Evolutionary conservation across 1,284 basidiomycete genomes (phyloP).

Genomic region (Butyriboletus pseudospeciosus): DNA sequence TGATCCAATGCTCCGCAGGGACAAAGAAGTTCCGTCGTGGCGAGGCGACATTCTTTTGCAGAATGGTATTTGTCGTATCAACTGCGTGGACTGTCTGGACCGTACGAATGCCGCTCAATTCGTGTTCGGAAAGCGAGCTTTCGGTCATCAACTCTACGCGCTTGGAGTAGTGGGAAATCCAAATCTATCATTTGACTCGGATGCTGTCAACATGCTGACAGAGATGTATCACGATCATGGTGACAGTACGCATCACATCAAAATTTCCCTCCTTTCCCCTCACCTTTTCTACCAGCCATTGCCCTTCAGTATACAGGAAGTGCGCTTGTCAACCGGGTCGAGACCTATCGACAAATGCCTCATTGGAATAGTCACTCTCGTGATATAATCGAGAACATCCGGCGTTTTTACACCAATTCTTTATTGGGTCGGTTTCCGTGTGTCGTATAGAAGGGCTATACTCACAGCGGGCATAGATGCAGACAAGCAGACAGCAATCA

Average conservation of each 20-base stretch:
- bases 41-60: constrained; percentile 77
- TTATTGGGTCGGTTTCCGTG: constrained; percentile 58
- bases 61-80: constrained; percentile 85
- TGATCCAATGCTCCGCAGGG: constrained; percentile 5
- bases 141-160: constrained; percentile 95
- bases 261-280: not conserved
- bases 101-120: constrained; percentile 98
- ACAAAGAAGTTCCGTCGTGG: constrained; percentile 36
- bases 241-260: constrained; percentile 59
- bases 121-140: constrained; percentile 92
- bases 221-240: constrained; percentile 99
- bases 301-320: constrained; percentile 97
- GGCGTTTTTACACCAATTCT: constrained; percentile 95
- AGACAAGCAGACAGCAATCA: constrained; percentile 97
- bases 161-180: constrained; percentile 85
- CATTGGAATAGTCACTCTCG: constrained; percentile 99
- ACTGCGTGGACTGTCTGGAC: constrained; percentile 96
- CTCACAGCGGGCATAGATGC: constrained; percentile 56
- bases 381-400: constrained; percentile 95
- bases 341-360: constrained; percentile 92
- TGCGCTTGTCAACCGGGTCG: constrained; percentile 94
- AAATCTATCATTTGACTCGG: constrained; percentile 87
- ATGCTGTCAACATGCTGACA: constrained; percentile 95
- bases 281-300: constrained; percentile 56
- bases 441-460: not conserved